These are phyloP conservation scores for Cyberlindnera japonica DNA, from an alignment of 805 yeast genomes.

Conservation along the genomic window DNA sequence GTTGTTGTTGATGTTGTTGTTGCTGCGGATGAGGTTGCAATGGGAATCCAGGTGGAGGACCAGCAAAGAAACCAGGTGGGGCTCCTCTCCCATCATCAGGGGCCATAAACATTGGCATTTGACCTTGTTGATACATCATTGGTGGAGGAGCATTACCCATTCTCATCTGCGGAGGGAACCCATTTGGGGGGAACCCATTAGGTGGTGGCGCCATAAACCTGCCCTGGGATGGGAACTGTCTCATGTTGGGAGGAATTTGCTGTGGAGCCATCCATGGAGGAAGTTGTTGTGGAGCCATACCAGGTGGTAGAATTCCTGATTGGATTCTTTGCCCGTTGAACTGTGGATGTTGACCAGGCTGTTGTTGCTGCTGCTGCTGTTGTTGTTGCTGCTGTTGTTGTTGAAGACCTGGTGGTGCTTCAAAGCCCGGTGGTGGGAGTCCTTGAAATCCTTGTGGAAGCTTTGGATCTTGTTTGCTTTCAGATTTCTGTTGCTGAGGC, in stretches of 20 bases:
- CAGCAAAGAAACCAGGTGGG: slow-evolving; percentile 25
- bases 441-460: slow-evolving; percentile 10
- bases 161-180: slow-evolving; percentile 14
- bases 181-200: slow-evolving; percentile 14
- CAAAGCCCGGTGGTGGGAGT: slow-evolving; percentile 3
- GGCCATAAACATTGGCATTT: slow-evolving; percentile 10
- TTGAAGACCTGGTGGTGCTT: slow-evolving; percentile 11
- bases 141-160: slow-evolving; percentile 15
- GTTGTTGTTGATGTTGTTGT: slow-evolving; percentile 7
- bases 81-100: slow-evolving; percentile 16
- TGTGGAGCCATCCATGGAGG: slow-evolving; percentile 21
- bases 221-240: slow-evolving; percentile 19
- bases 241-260: slow-evolving; percentile 20
- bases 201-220: slow-evolving; percentile 23
- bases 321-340: slow-evolving; percentile 13
- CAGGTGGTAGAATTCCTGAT: slow-evolving; percentile 4
- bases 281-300: slow-evolving; percentile 7
- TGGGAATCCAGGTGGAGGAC: slow-evolving; percentile 21
- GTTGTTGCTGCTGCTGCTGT: too few relatives aligned
- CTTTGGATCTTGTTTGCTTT: too few relatives aligned
- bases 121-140: slow-evolving; percentile 14
- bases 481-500: slow-evolving; percentile 1
- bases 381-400: too few relatives aligned
- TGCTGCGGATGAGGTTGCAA: slow-evolving; percentile 10
- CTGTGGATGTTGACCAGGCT: slow-evolving; percentile 25